Percentiles rank a stretch among this genome's conserved stretches.
Evolutionary conservation across 345 rosid species (phyloP).

Genomic region (Raphanus sativus): DNA sequence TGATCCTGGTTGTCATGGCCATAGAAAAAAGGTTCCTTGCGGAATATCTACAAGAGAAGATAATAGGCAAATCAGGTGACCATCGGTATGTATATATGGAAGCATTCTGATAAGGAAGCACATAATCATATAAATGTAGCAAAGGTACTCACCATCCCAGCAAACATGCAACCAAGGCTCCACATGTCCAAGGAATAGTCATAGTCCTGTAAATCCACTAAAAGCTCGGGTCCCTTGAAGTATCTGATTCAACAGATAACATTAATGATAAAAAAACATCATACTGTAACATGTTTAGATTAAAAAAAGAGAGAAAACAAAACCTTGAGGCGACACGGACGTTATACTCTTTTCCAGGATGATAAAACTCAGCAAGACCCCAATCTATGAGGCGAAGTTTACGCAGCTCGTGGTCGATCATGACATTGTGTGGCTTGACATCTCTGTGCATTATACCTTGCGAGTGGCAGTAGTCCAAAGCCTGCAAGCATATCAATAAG

Average conservation of each 20-base stretch:
- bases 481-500: conserved; percentile 44
- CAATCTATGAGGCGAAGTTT: conserved; percentile 84
- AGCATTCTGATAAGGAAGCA: too few relatives aligned
- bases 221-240: conserved; percentile 98
- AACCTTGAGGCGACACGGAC: conserved; percentile 92
- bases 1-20: conserved; percentile 99
- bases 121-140: conserved; percentile 10
- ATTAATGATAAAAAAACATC: conserved; percentile 6
- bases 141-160: conserved; percentile 82
- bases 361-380: conserved; percentile 93
- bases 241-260: conserved; percentile 46
- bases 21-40: conserved; percentile 97
- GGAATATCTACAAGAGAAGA: conserved; percentile 61
- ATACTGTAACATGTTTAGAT: not conserved
- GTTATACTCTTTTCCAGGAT: conserved; percentile 81
- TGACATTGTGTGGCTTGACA: conserved; percentile 90
- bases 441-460: conserved; percentile 94
- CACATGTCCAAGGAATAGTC: conserved; percentile 99
- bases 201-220: conserved; percentile 94
- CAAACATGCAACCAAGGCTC: conserved; percentile 99
- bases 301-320: not conserved
- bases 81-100: too few relatives aligned
- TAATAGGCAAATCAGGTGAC: not conserved
- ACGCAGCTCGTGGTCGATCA: conserved; percentile 88
- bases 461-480: conserved; percentile 80